Evolutionary conservation across 352 stramenopile species (phyloP), one percentile per base, ranked within the genome.

Genomic region (Blastocystis sp.): DNA sequence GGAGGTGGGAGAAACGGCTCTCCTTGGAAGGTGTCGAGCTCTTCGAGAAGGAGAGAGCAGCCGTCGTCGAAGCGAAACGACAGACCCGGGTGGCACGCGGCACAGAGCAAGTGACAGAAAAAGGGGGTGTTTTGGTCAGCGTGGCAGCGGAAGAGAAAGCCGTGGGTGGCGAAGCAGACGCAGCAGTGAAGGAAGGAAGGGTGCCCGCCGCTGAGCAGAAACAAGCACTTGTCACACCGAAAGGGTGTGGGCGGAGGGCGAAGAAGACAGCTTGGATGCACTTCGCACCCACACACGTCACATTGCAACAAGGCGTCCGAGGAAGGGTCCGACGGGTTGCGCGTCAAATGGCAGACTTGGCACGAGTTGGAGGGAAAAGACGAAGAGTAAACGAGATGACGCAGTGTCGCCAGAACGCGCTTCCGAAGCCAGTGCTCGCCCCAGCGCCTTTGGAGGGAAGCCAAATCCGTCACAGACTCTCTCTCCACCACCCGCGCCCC

Each of bases 221-320:
- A 66, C 61, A 14, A 66, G 40, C 61, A 66, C 4, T n/a, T 40
- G 40, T 66, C 61, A 66, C 61, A 66, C 4, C 28, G n/a, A 66
- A 66, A 66, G 4, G 61, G 61, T 40, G 61, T 17, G 4, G 28
- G 4, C n/a, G 61, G 28, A 0, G 28, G 28, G 1, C 14, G 61
- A 66, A 40, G 4, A 66, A 66, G 7, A 66, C 61, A 66, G 7
- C 40, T 66, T 14, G 10, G 4, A 66, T 66, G 61, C 5, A 66
- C 61, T 0, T 66, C n/a, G 4, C 28, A 40, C 28, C n/a, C 28
- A 14, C 61, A 66, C 7, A 40, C 28, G n/a, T 66, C 40, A 14
- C 61, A 66, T 5, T 34, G 61, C 3, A 66, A 17, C 28, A 66
- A n/a, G 40, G 61, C n/a, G 40, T 66, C 40, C 28, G 28, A n/a